These are phyloP conservation scores for Penicillium alfredii DNA, from an alignment of 495 filamentous ascomycete species.

Conservation along the genomic window DNA sequence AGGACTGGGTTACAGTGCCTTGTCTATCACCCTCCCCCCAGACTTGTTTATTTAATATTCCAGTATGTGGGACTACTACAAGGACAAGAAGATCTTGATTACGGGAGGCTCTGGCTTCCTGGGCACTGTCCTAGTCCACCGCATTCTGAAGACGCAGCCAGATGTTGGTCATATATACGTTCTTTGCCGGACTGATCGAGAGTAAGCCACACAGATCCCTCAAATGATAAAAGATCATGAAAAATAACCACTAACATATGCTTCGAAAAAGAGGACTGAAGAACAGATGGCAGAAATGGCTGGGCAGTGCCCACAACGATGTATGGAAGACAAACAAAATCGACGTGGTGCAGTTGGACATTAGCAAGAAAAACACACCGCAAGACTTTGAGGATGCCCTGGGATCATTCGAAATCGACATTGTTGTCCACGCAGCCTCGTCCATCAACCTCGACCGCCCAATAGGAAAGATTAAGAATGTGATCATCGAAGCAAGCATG, in stretches of 20 bases:
- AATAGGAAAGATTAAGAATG: not conserved
- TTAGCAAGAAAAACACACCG: not conserved
- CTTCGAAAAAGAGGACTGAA: not conserved
- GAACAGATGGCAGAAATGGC: not conserved
- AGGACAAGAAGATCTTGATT: slow-evolving; percentile 5
- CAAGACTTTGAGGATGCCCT: not conserved
- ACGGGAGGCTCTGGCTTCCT: slow-evolving; percentile 16
- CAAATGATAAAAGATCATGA: not conserved
- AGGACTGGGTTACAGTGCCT: no score
- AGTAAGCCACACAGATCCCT: not conserved
- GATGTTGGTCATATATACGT: slow-evolving; percentile 4
- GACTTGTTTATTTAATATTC: no score
- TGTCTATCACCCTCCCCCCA: no score
- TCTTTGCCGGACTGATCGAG: slow-evolving; percentile 1
- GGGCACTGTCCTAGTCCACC: slow-evolving; percentile 6
- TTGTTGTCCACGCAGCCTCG: slow-evolving; percentile 10
- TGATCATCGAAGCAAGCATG: not conserved
- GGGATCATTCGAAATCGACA: not conserved
- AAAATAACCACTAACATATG: not conserved
- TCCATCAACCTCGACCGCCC: slow-evolving; percentile 4
- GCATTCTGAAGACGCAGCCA: not conserved
- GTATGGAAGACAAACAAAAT: not conserved
- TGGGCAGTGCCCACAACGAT: not conserved
- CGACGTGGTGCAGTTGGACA: not conserved
- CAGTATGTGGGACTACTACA: slow-evolving; percentile 19